phyloP scores from a whole-genome alignment of 176 grass and related monocot genomes.

The Carex scoparia region DNA sequence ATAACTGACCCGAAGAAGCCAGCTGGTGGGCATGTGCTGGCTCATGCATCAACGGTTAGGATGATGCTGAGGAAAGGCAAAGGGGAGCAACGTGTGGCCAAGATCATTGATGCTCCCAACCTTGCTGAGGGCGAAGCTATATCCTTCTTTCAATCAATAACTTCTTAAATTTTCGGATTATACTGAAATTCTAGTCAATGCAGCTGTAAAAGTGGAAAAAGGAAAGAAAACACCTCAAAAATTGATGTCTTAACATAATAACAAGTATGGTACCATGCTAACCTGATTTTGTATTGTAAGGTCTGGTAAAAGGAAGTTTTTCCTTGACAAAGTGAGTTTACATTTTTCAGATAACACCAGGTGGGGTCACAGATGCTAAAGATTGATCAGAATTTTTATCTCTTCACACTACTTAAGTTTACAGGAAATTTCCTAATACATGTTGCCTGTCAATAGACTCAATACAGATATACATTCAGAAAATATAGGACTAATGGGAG shows the following conservation, averaged over 20 bases:
- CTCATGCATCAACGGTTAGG: conserved; percentile 58
- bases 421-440: background rate
- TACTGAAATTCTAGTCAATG: background rate
- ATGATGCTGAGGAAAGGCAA: conserved; percentile 94
- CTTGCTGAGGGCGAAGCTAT: conserved; percentile 86
- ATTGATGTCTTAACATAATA: background rate
- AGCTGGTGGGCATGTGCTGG: conserved; percentile 72
- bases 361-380: conserved; percentile 72
- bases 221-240: background rate
- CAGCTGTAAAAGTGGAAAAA: background rate
- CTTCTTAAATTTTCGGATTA: background rate
- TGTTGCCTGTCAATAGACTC: background rate
- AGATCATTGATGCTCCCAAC: conserved; percentile 92
- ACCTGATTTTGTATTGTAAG: background rate
- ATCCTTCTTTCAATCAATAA: conserved; percentile 47
- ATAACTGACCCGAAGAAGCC: conserved; percentile 88
- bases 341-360: conserved; percentile 88
- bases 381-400: conserved; percentile 37
- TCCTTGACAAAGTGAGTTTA: conserved; percentile 48
- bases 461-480: background rate
- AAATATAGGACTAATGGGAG: background rate
- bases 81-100: conserved; percentile 86
- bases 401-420: background rate
- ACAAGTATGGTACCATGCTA: background rate
- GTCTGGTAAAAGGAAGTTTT: conserved; percentile 16